phyloP scores from a whole-genome alignment of 225 moss, liverwort and hornwort species.

The Lunularia cruciata region DNA sequence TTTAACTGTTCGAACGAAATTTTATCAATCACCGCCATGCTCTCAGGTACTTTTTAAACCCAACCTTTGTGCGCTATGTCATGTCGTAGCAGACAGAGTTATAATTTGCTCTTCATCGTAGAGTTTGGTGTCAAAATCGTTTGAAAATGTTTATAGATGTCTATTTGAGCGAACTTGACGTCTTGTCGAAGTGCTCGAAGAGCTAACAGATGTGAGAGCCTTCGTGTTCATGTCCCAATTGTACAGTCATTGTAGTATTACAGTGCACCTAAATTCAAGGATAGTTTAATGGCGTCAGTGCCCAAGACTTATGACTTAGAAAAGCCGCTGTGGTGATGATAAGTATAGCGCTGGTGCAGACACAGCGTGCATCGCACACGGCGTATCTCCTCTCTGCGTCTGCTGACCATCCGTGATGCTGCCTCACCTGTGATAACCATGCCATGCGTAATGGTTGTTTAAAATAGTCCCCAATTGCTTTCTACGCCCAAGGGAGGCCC shows the following conservation, averaged over 20 bases:
- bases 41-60: conserved; percentile 55
- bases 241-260: too few species aligned
- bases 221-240: too few species aligned
- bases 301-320: conserved; percentile 35
- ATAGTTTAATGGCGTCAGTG: not conserved
- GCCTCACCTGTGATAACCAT: conserved; percentile 99
- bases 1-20: conserved; percentile 81
- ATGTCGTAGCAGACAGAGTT: too few species aligned
- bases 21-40: conserved; percentile 86
- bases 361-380: conserved; percentile 99
- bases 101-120: too few species aligned
- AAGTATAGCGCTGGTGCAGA: conserved; percentile 99
- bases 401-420: conserved; percentile 99
- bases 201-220: too few species aligned
- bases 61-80: too few species aligned
- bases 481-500: conserved; percentile 99
- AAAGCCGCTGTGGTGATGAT: conserved; percentile 86
- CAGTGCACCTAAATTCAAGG: too few species aligned
- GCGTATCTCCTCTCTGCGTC: conserved; percentile 99
- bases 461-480: conserved; percentile 99
- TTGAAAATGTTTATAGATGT: too few species aligned
- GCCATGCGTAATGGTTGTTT: conserved; percentile 84
- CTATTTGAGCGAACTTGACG: too few species aligned
- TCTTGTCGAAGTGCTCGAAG: too few species aligned
- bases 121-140: too few species aligned